Percentiles rank a stretch among this genome's conserved stretches.
These are phyloP conservation scores for Colletotrichum truncatum DNA, from an alignment of 2,329 filamentous ascomycete genomes.

Conservation along the genomic window DNA sequence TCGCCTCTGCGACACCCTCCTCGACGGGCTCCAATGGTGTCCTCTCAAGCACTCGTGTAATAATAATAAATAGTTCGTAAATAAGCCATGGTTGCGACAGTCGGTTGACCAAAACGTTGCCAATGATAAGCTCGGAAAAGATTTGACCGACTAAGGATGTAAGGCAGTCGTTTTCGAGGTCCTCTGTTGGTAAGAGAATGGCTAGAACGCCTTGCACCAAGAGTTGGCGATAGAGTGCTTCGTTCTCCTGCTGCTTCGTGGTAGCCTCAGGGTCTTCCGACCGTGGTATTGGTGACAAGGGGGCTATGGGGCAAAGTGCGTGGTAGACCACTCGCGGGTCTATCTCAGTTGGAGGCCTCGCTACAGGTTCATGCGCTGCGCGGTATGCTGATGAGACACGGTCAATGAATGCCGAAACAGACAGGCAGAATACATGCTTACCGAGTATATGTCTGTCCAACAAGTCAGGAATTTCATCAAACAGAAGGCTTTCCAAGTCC, in stretches of 20 bases:
- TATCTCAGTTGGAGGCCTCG: constrained; percentile 66
- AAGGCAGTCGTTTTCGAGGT: constrained; percentile 87
- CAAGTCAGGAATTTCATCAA: constrained; percentile 89
- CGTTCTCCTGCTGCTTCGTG: constrained; percentile 76
- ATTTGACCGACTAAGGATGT: constrained; percentile 87
- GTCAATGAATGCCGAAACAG: not conserved
- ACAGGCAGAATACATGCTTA: constrained; percentile 48
- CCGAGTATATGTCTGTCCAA: constrained; percentile 83
- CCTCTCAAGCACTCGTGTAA: constrained; percentile 55
- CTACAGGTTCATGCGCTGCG: constrained; percentile 67
- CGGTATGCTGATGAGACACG: constrained; percentile 67
- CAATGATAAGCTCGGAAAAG: constrained; percentile 88
- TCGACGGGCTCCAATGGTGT: constrained; percentile 31
- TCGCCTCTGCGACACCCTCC: constrained; percentile 20
- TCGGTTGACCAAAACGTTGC: constrained; percentile 81
- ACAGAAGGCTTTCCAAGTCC: constrained; percentile 81
- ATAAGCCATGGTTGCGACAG: constrained; percentile 88
- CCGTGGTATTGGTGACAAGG: constrained; percentile 79
- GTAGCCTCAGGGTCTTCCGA: constrained; percentile 58
- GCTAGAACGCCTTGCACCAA: constrained; percentile 85
- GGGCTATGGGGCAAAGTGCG: constrained; percentile 81
- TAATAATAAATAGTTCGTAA: constrained; percentile 84
- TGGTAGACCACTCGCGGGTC: constrained; percentile 81
- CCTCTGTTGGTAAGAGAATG: constrained; percentile 89
- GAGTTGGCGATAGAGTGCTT: constrained; percentile 85